These are phyloP conservation scores for Amesomyces nigricolor DNA, from an alignment of 2,329 filamentous ascomycete species.

Conservation along the genomic window DNA sequence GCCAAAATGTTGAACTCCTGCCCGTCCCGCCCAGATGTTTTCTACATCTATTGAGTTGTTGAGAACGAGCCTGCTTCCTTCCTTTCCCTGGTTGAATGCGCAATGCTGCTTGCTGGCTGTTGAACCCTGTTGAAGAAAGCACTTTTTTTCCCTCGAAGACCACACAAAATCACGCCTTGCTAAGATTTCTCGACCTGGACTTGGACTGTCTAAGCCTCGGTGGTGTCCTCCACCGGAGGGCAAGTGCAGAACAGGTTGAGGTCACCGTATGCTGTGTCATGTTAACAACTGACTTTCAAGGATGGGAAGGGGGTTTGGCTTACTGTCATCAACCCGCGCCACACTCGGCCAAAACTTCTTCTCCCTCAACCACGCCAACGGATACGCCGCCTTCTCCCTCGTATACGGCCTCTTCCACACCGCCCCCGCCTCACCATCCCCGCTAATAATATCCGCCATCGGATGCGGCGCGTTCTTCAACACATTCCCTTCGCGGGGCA, in stretches of 20 bases:
- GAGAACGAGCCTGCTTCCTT: neutral
- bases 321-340: slow-evolving; percentile 75
- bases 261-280: slow-evolving; percentile 71
- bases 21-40: neutral
- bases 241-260: slow-evolving; percentile 94
- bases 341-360: slow-evolving; percentile 98
- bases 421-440: slow-evolving; percentile 42
- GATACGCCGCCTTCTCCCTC: slow-evolving; percentile 80
- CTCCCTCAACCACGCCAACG: slow-evolving; percentile 72
- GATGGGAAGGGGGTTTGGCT: neutral
- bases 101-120: slow-evolving; percentile 4
- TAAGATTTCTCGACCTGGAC: neutral
- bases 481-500: slow-evolving; percentile 71
- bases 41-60: neutral
- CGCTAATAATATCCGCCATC: slow-evolving; percentile 68
- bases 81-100: neutral
- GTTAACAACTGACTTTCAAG: slow-evolving; percentile 17
- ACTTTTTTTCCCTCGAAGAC: neutral
- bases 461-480: slow-evolving; percentile 87
- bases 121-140: slow-evolving; percentile 16
- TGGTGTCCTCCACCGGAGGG: slow-evolving; percentile 68
- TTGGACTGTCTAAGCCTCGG: slow-evolving; percentile 23
- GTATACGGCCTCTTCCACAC: slow-evolving; percentile 80
- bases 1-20: neutral
- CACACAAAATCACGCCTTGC: neutral